A percentile compares a stretch with the other conserved stretches of the same genome.
phyloP scores from a whole-genome alignment of 1,139 yeast genomes.

The Lodderomyces theae region DNA sequence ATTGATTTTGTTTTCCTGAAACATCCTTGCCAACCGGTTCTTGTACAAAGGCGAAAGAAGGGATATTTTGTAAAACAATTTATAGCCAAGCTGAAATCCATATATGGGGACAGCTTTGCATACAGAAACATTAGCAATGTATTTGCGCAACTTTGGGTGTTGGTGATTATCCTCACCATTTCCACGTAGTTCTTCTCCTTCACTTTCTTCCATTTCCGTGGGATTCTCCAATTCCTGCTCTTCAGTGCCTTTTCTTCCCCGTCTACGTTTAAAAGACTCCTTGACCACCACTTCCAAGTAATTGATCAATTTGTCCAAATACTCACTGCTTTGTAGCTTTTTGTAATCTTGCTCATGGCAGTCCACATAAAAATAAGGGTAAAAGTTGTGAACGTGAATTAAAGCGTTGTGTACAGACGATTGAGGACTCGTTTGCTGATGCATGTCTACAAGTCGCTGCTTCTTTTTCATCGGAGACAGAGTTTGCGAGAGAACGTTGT shows the following conservation, averaged over 20 bases:
- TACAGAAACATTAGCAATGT: constrained; percentile 63
- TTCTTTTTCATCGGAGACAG: constrained; percentile 9
- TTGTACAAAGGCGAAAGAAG: constrained; percentile 62
- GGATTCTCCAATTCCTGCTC: constrained; percentile 14
- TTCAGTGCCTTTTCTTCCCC: constrained; percentile 11
- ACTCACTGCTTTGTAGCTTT: constrained; percentile 10
- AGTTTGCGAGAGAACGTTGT: constrained; percentile 4
- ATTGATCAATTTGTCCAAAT: constrained; percentile 15
- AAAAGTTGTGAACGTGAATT: constrained; percentile 79
- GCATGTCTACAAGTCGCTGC: constrained; percentile 1
- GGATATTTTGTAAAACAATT: constrained; percentile 63
- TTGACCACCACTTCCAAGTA: constrained; percentile 21
- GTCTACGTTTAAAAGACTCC: constrained; percentile 17
- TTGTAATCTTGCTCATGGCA: constrained; percentile 25
- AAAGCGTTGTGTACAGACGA: constrained; percentile 25
- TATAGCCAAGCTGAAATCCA: constrained; percentile 71
- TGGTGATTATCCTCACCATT: constrained; percentile 3
- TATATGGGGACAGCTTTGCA: constrained; percentile 82
- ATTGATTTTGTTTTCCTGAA: constrained; percentile 49
- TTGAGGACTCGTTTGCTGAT: background rate
- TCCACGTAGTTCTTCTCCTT: constrained; percentile 10
- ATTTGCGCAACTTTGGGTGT: constrained; percentile 25
- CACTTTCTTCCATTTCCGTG: constrained; percentile 11
- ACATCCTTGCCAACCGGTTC: constrained; percentile 56
- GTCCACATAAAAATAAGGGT: constrained; percentile 74